These are phyloP conservation scores for Brasenia schreberi DNA, from an alignment of 164 flowering plant genomes.

Conservation along the genomic window DNA sequence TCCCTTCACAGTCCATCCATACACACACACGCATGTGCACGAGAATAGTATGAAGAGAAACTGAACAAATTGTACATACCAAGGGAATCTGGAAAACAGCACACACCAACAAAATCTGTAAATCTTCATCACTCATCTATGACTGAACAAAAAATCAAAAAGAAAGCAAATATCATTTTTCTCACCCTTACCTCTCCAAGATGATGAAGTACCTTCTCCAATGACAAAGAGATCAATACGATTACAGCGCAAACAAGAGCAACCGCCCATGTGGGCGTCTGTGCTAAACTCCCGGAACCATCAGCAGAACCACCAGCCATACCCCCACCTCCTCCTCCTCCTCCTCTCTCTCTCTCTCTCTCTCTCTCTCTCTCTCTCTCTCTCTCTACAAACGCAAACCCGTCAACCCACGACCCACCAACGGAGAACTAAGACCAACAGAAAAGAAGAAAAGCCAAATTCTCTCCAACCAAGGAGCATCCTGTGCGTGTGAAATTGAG, in stretches of 20 bases:
- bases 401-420: too few species aligned
- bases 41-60: too few species aligned
- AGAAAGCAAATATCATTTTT: not conserved
- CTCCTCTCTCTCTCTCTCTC: too few species aligned
- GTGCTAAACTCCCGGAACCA: constrained; percentile 41
- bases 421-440: too few species aligned
- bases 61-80: too few species aligned
- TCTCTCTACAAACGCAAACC: too few species aligned
- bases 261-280: constrained; percentile 94
- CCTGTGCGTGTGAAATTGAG: too few species aligned
- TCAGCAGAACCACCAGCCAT: constrained; percentile 34
- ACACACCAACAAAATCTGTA: not conserved
- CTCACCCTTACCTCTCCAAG: constrained; percentile 42
- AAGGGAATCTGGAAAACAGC: not conserved
- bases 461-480: too few species aligned
- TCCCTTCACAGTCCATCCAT: too few species aligned
- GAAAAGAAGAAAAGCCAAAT: too few species aligned
- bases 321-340: not conserved
- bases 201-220: constrained; percentile 63
- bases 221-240: constrained; percentile 48
- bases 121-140: not conserved
- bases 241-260: constrained; percentile 60
- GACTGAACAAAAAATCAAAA: not conserved
- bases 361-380: too few species aligned
- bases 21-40: too few species aligned